A percentile compares a stretch with the other conserved stretches of the same genome.
phyloP scores from a whole-genome alignment of 345 rosid genomes.

The Linum tenue region DNA sequence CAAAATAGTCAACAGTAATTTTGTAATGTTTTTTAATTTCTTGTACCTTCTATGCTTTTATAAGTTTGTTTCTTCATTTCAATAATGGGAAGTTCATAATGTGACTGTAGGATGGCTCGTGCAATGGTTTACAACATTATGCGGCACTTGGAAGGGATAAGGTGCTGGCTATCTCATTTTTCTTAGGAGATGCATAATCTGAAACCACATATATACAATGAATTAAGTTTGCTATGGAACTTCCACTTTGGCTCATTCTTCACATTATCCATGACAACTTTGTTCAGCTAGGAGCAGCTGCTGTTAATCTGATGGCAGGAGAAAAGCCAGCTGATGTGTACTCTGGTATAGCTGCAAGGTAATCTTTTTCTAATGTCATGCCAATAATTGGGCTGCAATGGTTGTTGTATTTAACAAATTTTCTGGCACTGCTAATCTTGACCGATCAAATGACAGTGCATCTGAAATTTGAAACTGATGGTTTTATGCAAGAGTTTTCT shows the following conservation, averaged over 20 bases:
- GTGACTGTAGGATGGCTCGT: slow-evolving; percentile 70
- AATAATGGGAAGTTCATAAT: too few species aligned
- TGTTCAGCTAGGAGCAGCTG: slow-evolving; percentile 62
- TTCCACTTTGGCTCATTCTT: not conserved
- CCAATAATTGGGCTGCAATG: not conserved
- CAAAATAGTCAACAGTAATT: too few species aligned
- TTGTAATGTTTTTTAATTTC: not conserved
- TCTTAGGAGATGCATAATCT: not conserved
- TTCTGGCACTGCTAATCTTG: not conserved
- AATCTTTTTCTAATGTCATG: slow-evolving; percentile 8
- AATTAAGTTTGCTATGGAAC: not conserved
- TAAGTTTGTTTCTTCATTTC: not conserved
- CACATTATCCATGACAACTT: slow-evolving; percentile 2
- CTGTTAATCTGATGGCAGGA: slow-evolving; percentile 69
- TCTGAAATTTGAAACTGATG: not conserved
- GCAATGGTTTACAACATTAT: slow-evolving; percentile 89
- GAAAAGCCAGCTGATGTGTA: slow-evolving; percentile 81
- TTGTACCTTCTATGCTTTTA: not conserved
- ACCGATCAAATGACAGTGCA: not conserved
- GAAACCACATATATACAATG: not conserved
- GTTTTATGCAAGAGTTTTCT: too few species aligned
- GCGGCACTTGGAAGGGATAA: slow-evolving; percentile 91
- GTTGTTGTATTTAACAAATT: not conserved
- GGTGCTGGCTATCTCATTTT: slow-evolving; percentile 26
- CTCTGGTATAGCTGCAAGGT: slow-evolving; percentile 78